Percentiles rank a stretch among this genome's conserved stretches.
These are phyloP conservation scores for Plantago lanceolata DNA, from an alignment of 305 asterid genomes.

Conservation along the genomic window DNA sequence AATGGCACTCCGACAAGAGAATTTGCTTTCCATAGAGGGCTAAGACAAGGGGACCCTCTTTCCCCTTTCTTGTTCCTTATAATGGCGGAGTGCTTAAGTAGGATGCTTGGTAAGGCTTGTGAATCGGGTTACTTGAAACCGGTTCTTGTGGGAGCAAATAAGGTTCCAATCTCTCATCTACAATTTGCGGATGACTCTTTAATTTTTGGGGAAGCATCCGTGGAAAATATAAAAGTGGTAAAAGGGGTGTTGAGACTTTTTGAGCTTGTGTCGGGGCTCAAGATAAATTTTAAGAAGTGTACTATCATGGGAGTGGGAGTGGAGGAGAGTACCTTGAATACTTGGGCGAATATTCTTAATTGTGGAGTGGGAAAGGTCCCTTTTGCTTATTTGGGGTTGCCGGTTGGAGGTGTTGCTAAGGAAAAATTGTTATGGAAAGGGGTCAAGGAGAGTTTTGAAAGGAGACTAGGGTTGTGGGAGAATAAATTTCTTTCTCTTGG, in stretches of 20 bases:
- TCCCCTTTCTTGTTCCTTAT: too few species aligned
- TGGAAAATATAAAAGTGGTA: not conserved
- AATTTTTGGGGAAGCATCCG: not conserved
- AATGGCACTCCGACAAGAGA: too few species aligned
- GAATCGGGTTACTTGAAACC: not conserved
- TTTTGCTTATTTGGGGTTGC: not conserved
- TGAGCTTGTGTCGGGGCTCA: not conserved
- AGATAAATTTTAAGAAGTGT: not conserved
- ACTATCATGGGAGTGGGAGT: not conserved
- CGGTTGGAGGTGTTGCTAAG: not conserved
- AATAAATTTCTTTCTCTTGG: too few species aligned
- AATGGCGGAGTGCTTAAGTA: too few species aligned
- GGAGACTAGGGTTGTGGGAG: too few species aligned
- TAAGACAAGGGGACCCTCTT: too few species aligned
- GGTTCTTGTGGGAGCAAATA: not conserved
- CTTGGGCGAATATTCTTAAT: not conserved
- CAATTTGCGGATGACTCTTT: not conserved
- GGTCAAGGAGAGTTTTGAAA: too few species aligned
- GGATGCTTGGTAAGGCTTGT: not conserved
- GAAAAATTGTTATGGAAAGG: too few species aligned
- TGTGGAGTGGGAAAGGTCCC: not conserved
- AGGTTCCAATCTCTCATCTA: too few species aligned
- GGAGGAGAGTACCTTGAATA: too few species aligned
- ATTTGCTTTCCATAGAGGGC: too few species aligned
- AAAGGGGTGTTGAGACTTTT: not conserved